These are phyloP conservation scores for Beauveria brongniartii DNA, from an alignment of 2,329 filamentous ascomycete genomes.

Conservation along the genomic window DNA sequence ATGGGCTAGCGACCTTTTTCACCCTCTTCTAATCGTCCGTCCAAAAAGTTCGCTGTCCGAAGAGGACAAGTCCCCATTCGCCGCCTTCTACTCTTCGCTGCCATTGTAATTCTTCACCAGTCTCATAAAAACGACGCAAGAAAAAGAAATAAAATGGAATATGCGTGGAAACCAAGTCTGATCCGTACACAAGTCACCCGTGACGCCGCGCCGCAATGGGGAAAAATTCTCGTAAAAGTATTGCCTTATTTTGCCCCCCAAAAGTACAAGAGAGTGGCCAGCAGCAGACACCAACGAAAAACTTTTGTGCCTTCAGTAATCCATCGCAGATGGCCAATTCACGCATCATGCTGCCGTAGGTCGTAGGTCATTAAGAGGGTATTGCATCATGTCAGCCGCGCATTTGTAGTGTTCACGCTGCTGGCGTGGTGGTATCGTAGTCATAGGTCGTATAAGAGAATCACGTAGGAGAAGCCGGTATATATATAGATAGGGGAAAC, in stretches of 20 bases:
- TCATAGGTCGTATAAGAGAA: background rate
- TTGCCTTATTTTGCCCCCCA: background rate
- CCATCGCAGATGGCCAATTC: background rate
- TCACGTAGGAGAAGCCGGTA: background rate
- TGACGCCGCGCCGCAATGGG: background rate
- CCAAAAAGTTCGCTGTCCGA: background rate
- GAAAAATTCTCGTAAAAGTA: background rate
- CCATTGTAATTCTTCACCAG: background rate
- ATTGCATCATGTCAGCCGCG: background rate
- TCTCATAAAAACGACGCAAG: background rate
- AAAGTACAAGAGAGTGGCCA: background rate
- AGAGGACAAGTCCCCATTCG: background rate
- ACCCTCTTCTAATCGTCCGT: background rate
- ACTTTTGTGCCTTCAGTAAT: background rate
- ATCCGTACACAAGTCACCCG: background rate
- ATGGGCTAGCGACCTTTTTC: background rate
- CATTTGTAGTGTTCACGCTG: conserved; percentile 1
- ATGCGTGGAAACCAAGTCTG: background rate
- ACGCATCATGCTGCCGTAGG: background rate
- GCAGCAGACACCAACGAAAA: background rate
- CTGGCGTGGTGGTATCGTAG: conserved; percentile 8
- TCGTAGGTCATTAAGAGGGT: conserved; percentile 4
- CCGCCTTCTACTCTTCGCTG: background rate
- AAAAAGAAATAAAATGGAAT: background rate
- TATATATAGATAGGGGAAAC: background rate